A percentile compares a stretch with the other conserved stretches of the same genome.
phyloP scores from a whole-genome alignment of 2,329 filamentous ascomycete genomes.

The Dactylellina haptotyla region DNA sequence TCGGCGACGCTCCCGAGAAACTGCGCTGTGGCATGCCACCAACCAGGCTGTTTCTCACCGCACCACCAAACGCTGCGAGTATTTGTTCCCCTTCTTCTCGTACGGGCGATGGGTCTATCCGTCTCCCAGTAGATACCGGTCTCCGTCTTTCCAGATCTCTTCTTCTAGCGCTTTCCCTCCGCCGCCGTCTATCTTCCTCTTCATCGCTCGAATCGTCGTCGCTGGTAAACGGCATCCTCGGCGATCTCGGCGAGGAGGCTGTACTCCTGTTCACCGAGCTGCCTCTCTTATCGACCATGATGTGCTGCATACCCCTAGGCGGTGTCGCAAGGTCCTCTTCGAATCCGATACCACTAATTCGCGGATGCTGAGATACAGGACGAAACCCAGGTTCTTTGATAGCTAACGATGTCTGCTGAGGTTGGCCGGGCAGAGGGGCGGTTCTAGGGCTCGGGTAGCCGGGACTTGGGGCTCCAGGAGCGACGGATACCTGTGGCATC shows the following conservation, averaged over 20 bases:
- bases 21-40: constrained; percentile 38
- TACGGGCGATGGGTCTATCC: constrained; percentile 45
- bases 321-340: constrained; percentile 65
- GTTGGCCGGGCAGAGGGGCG: constrained; percentile 58
- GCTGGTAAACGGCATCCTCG: constrained; percentile 50
- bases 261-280: constrained; percentile 48
- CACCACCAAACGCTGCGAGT: background rate
- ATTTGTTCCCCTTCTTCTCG: constrained; percentile 39
- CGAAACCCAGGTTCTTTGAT: constrained; percentile 66
- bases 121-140: constrained; percentile 41
- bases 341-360: constrained; percentile 70
- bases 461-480: background rate
- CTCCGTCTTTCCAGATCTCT: constrained; percentile 43
- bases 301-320: constrained; percentile 58
- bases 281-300: constrained; percentile 59
- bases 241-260: constrained; percentile 44
- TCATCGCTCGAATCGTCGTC: constrained; percentile 51
- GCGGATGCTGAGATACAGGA: constrained; percentile 78
- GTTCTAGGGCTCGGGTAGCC: constrained; percentile 24
- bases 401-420: constrained; percentile 60
- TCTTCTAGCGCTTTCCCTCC: constrained; percentile 40
- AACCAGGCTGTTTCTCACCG: constrained; percentile 10
- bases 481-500: constrained; percentile 35
- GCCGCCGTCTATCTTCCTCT: constrained; percentile 38
- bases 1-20: constrained; percentile 42